Evolutionary conservation across 495 filamentous ascomycete genomes (phyloP).

Genomic region (Trichodelitschia bisporula): DNA sequence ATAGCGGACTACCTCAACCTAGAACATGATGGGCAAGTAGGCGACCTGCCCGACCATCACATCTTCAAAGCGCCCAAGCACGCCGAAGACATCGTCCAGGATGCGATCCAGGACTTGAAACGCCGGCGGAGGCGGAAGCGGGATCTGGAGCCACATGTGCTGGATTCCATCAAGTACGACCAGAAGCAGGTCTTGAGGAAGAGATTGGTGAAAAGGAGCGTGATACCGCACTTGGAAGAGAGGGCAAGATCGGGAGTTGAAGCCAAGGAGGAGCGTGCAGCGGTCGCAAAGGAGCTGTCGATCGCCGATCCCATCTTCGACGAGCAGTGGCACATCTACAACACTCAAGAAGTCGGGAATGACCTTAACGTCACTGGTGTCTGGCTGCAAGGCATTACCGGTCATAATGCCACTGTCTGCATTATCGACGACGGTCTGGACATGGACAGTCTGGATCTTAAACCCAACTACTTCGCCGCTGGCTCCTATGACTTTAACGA

Average conservation of each 20-base stretch:
- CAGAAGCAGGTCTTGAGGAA: constrained; percentile 59
- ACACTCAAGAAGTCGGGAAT: constrained; percentile 55
- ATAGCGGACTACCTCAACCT: constrained; percentile 52
- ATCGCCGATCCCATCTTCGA: constrained; percentile 80
- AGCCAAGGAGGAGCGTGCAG: constrained; percentile 1
- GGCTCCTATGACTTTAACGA: constrained; percentile 97
- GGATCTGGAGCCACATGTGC: constrained; percentile 25
- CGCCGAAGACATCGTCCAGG: constrained; percentile 34
- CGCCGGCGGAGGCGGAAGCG: constrained; percentile 37
- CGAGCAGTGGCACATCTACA: constrained; percentile 91
- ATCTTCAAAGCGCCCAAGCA: constrained; percentile 50
- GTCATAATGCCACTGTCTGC: constrained; percentile 65
- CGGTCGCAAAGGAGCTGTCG: constrained; percentile 32
- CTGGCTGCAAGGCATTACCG: constrained; percentile 83
- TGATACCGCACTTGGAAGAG: constrained; percentile 22
- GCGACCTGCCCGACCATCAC: constrained; percentile 60
- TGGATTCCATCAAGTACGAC: constrained; percentile 53
- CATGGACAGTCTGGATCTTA: constrained; percentile 88
- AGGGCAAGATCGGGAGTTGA: too few species aligned
- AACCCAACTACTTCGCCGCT: constrained; percentile 69
- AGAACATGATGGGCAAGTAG: constrained; percentile 60
- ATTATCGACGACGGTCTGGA: constrained; percentile 94
- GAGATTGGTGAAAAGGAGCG: constrained; percentile 45
- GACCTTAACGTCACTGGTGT: constrained; percentile 86
- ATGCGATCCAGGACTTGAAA: constrained; percentile 29